Conservation (phyloP, 1,284 basidiomycete genomes). For the Malassezia dermatis region DNA sequence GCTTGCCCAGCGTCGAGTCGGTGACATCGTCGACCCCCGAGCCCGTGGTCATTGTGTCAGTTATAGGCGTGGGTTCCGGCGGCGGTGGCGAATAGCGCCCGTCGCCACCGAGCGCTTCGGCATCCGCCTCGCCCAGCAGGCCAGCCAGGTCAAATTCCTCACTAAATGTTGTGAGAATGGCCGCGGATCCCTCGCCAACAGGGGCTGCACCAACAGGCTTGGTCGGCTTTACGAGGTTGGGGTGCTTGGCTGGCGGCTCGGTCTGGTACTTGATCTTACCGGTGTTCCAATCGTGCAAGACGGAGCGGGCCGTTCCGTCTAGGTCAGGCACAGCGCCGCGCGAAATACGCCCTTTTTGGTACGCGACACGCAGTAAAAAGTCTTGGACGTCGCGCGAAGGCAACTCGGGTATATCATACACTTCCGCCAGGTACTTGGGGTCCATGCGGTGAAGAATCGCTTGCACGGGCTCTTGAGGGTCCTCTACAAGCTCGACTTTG, state of each 20-base stretch:
- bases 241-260: constrained; percentile 60
- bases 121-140: constrained; percentile 44
- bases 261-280: constrained; percentile 88
- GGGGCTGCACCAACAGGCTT: background rate
- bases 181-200: constrained; percentile 6
- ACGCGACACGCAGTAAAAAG: constrained; percentile 80
- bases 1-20: constrained; percentile 17
- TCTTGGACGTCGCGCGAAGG: constrained; percentile 58
- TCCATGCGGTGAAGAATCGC: constrained; percentile 39
- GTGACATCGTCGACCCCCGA: background rate
- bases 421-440: constrained; percentile 22
- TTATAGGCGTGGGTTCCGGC: background rate
- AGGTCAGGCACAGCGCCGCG: constrained; percentile 79
- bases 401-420: constrained; percentile 30
- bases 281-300: constrained; percentile 91
- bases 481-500: constrained; percentile 80
- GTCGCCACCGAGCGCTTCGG: constrained; percentile 34
- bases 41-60: background rate
- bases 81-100: constrained; percentile 1
- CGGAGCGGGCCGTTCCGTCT: constrained; percentile 66
- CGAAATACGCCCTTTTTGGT: constrained; percentile 58
- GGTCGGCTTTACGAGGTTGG: background rate
- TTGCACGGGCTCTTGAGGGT: constrained; percentile 57
- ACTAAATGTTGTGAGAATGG: constrained; percentile 28
- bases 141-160: constrained; percentile 43